Base-by-base conservation (phyloP, 345 rosid species). In the Euphorbia pulcherrima region DNA sequence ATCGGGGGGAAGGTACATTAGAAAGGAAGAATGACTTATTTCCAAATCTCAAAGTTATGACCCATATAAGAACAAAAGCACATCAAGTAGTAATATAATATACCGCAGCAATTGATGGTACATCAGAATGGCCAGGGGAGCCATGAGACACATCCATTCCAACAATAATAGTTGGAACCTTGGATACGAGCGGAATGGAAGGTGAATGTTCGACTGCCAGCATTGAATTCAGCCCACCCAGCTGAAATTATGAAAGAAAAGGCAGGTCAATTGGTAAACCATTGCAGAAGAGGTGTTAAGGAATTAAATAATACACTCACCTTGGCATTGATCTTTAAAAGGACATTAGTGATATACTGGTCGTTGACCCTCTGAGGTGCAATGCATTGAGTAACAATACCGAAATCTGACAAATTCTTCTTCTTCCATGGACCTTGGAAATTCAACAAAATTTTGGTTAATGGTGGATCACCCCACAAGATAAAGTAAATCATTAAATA, bases 61-160 rank as follows among this genome's bases (percentile, higher is more conserved):
- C 1, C 17, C 1, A 44, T 44, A 44, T 11, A 44, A 14, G 17
- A 44, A 44, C 2, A 14, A 44, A 12, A 44, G 13, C n/a, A n/a
- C n/a, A n/a, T n/a, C n/a, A n/a, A n/a, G n/a, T n/a, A n/a, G n/a
- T n/a, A 11, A 44, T 40, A 62, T 44, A 8, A 24, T 26, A 61
- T 88, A 93, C 97, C 76, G 97, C 97, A 68, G 99, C 97, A 78
- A 93, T 78, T 7, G 97, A 93, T 23, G 98, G 98, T 2, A 89
- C 18, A 73, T 87, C 92, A 18, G 94, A 82, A 64, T 79, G 87
- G 53, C 97, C 97, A 44, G 98, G 98, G 17, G 98, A 93, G 41
- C 98, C 98, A 74, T 90, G 98, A 0, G 97, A 89, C 3, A 94
- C 99, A 78, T 94, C 99, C 96, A 94, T 94, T 11, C 99, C 99